phyloP scores from a whole-genome alignment of 2,329 filamentous ascomycete genomes.

The Colletotrichum eleusines region DNA sequence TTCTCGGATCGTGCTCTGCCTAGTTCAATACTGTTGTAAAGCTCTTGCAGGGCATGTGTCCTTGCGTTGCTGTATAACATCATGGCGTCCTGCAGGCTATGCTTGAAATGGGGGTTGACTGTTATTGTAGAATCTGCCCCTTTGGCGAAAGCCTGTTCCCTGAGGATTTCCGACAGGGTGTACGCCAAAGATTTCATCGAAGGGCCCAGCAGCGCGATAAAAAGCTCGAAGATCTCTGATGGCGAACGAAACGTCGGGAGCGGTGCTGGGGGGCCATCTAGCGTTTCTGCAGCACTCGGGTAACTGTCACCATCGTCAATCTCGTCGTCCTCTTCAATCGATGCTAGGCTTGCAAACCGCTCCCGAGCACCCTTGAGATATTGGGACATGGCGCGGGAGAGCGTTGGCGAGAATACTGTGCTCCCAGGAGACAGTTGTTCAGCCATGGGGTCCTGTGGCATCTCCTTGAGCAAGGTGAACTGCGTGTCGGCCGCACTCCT shows the following conservation, averaged over 20 bases:
- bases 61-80: conserved; percentile 82
- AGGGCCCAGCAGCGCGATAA: conserved; percentile 88
- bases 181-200: conserved; percentile 97
- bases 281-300: conserved; percentile 57
- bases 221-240: conserved; percentile 90
- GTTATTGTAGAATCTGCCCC: conserved; percentile 76
- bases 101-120: conserved; percentile 83
- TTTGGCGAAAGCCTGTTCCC: conserved; percentile 84
- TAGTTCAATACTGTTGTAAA: conserved; percentile 85
- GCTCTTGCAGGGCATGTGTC: conserved; percentile 78
- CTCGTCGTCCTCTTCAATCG: conserved; percentile 75
- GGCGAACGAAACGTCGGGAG: conserved; percentile 67
- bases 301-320: conserved; percentile 46
- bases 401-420: conserved; percentile 48
- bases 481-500: conserved; percentile 91
- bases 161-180: conserved; percentile 88
- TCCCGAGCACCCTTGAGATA: conserved; percentile 58
- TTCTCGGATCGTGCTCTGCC: conserved; percentile 76
- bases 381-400: conserved; percentile 48
- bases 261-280: conserved; percentile 43
- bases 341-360: conserved; percentile 62
- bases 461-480: conserved; percentile 83
- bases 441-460: conserved; percentile 49
- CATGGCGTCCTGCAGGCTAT: conserved; percentile 84
- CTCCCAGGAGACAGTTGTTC: conserved; percentile 49